Base-by-base conservation (phyloP, 148 eudicot species). In the Dysphania ambrosioides region DNA sequence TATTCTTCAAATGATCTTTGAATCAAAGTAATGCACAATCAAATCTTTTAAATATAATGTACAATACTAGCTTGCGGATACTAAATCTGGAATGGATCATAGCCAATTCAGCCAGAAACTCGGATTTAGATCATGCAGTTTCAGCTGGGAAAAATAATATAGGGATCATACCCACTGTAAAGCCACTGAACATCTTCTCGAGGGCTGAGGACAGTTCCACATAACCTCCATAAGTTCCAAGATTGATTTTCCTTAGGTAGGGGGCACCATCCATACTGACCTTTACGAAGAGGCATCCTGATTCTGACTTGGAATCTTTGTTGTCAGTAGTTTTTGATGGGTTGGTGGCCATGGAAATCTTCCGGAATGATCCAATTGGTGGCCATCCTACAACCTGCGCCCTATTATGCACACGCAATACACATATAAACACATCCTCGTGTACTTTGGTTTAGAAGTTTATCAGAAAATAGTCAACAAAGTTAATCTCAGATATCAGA, bases 181-280 rank as follows among this genome's bases (percentile, higher is more conserved):
- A 89, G 80, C 93, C 86, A 77, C 90, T 80, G 82, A 89, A 89
- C 93, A 89, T 89, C 59, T 87, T 83, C 78, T 87, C 88, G 15
- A 89, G 87, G 53, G 85, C 85, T 10, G 83, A 77, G 79, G 88
- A 87, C 47, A 89, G 79, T 13, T 85, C 88, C 3, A 40, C 77
- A 57, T 89, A 89, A 77, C 85, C 71, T 27, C 72, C 35, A 38
- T 79, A 89, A 8, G 76, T 83, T 74, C 72, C 69, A 68, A 89
- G 87, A 76, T 87, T 89, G n/a, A 89, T 86, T 70, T 87, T 89
- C 75, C 93, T 75, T 11, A 89, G 87, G 72, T 89, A 89, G 4
- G 93, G 93, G 19, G 93, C 93, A 16, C 86, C 90, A 79, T 85
- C 93, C 93, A 89, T 87, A 61, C 90, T 85, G 67, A 89, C 93